phyloP scores from a whole-genome alignment of 1,284 basidiomycete genomes.

The Ceratobasidium sp. region DNA sequence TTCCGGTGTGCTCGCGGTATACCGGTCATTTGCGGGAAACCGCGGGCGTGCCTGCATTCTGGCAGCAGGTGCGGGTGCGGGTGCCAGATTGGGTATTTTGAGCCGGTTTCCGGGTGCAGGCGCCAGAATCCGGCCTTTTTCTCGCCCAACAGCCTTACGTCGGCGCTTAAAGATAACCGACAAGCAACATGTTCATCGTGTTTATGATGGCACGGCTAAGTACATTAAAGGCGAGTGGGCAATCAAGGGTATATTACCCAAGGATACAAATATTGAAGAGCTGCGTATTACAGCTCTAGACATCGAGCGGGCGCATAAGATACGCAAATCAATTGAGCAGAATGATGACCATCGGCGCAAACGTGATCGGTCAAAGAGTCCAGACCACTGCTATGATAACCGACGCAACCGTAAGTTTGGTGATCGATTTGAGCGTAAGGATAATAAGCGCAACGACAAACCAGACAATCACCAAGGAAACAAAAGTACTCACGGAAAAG shows the following conservation, averaged over 20 bases:
- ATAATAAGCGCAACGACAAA: too few species aligned
- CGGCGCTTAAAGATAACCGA: background rate
- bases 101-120: too few species aligned
- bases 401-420: background rate
- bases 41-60: too few species aligned
- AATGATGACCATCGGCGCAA: background rate
- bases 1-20: too few species aligned
- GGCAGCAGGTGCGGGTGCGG: too few species aligned
- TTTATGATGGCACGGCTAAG: background rate
- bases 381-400: background rate
- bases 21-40: too few species aligned
- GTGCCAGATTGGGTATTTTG: too few species aligned
- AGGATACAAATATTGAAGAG: conserved; percentile 1
- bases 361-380: background rate
- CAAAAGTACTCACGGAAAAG: too few species aligned
- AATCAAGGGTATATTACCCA: background rate
- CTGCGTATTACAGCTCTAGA: background rate
- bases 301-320: background rate
- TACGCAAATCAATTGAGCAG: background rate
- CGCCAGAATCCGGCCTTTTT: too few species aligned
- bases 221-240: conserved; percentile 2
- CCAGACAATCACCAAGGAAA: too few species aligned
- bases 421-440: too few species aligned
- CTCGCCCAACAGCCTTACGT: background rate
- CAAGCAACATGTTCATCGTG: background rate